Base-by-base conservation (phyloP, 148 eudicot genomes). In the Chenopodium quinoa region DNA sequence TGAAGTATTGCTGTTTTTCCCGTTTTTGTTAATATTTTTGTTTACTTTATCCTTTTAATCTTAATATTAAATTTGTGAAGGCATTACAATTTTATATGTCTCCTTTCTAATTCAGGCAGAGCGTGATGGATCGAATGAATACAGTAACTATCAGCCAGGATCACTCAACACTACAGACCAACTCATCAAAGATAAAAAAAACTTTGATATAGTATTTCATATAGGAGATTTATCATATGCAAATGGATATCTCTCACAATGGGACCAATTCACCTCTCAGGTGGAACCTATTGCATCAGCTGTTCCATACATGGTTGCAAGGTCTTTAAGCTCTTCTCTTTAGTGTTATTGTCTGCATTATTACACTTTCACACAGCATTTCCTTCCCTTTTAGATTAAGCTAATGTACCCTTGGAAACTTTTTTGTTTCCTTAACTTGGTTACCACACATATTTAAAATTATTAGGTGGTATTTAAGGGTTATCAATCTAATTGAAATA, bases 201-300 rank as follows among this genome's bases (percentile, higher is more conserved):
- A 96, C 85, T 75, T 87, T 47, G 99, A 96, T 86, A 89, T 91
- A 47, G 99, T 93, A 47, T 92, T 93, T 81, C 97, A 93, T 37
- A 93, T 93, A 48, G 98, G 99, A 78, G 99, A 92, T 78, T 68
- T 96, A 19, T 22, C 86, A 6, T 96, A 96, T 84, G 86, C 98
- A 20, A 92, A 91, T 78, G 99, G 97, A 46, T 95, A 95, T 47
- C 82, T 93, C 50, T 95, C 99, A 14, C 93, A 93, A 79, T 96
- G 98, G 98, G 98, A 93, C 89, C 98, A 96, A 69, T 96, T 96
- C 79, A 92, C 98, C 10, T 85, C 94, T 52, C 97, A 93, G 84
- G 89, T 96, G 76, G 95, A 89, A 75, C 97, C 97, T 23, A 92
- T 96, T 85, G 86, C 98, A 74, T 92, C 98, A 32, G 75, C 88